Evolutionary conservation across 148 eudicot species (phyloP).

Genomic region (Camellia japonica): DNA sequence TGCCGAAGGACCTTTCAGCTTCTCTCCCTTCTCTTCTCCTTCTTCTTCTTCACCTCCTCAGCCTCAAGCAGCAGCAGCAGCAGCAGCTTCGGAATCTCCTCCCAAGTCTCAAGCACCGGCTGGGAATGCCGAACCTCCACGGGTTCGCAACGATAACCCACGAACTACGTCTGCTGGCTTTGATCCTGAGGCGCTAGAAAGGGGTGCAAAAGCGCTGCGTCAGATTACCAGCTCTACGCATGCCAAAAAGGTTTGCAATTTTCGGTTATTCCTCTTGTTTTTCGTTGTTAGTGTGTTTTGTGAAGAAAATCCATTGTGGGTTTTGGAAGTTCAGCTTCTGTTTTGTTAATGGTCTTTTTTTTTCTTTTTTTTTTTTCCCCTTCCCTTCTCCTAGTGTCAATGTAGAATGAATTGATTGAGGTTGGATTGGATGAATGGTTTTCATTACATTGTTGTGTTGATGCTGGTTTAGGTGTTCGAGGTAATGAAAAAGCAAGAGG

Average conservation of each 20-base stretch:
- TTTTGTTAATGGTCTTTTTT: no score
- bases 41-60: neutral
- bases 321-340: no score
- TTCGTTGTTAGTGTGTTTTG: no score
- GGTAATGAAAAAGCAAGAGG: conserved; percentile 62
- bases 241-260: conserved; percentile 50
- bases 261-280: neutral
- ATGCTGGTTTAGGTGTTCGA: conserved; percentile 45
- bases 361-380: no score
- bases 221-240: conserved; percentile 50
- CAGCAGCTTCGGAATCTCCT: conserved; percentile 14
- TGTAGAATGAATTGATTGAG: no score
- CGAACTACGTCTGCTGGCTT: conserved; percentile 86
- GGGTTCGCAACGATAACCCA: conserved; percentile 71
- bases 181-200: conserved; percentile 81
- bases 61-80: conserved; percentile 19
- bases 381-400: no score
- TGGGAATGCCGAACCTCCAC: conserved; percentile 29
- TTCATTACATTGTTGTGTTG: conserved; percentile 17
- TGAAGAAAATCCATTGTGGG: no score
- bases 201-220: conserved; percentile 58
- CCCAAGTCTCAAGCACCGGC: conserved; percentile 18
- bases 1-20: conserved; percentile 52
- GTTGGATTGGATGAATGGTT: no score
- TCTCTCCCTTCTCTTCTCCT: conserved; percentile 42